phyloP scores from a whole-genome alignment of 2,329 filamentous ascomycete species.

The Aspergillus novofumigatus region DNA sequence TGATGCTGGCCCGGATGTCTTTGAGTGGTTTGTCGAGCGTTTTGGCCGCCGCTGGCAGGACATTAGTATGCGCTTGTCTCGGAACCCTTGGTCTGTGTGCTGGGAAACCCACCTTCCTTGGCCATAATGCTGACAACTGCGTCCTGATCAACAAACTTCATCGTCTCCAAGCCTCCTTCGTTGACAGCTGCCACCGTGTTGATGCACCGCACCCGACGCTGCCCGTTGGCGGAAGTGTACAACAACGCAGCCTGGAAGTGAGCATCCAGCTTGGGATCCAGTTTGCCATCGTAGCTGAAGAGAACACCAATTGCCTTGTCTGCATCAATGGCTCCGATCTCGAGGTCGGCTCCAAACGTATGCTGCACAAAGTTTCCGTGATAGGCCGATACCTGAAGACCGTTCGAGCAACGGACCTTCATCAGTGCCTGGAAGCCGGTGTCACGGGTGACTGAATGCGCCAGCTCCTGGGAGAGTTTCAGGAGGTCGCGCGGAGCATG shows the following conservation, averaged over 20 bases:
- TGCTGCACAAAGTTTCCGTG: constrained; percentile 96
- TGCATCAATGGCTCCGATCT: constrained; percentile 86
- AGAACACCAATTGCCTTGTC: constrained; percentile 90
- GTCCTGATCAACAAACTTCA: constrained; percentile 95
- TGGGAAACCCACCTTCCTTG: constrained; percentile 61
- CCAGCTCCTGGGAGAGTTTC: constrained; percentile 79
- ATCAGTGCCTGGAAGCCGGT: constrained; percentile 94
- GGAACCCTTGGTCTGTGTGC: neutral
- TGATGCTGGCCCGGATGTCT: constrained; percentile 76
- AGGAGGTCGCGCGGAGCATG: constrained; percentile 78
- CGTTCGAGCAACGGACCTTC: constrained; percentile 98
- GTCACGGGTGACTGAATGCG: constrained; percentile 79
- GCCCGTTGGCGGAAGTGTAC: constrained; percentile 85
- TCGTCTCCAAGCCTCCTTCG: constrained; percentile 73
- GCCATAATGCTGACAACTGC: constrained; percentile 83
- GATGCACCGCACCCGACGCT: constrained; percentile 85
- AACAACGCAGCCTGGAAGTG: constrained; percentile 95
- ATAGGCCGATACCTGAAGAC: constrained; percentile 87
- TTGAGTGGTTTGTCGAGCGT: constrained; percentile 73
- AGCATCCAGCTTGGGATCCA: constrained; percentile 93
- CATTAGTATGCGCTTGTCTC: constrained; percentile 18
- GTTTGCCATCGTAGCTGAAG: constrained; percentile 93
- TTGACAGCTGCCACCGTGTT: constrained; percentile 92
- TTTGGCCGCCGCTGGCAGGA: constrained; percentile 65
- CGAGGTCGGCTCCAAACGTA: constrained; percentile 88